phyloP scores from a whole-genome alignment of 805 yeast species.

The Myxozyma neotropica region DNA sequence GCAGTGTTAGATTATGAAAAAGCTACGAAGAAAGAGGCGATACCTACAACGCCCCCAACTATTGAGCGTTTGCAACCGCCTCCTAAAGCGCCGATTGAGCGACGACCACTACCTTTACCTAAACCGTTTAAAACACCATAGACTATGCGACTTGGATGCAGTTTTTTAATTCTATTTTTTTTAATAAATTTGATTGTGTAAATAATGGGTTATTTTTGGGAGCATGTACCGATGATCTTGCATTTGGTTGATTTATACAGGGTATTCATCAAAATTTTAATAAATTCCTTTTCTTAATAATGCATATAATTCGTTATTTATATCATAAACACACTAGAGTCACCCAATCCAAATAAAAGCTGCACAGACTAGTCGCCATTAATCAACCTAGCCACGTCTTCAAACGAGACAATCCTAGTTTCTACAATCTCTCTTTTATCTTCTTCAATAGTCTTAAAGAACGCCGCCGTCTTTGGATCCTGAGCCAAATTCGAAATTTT shows the following conservation, averaged over 20 bases:
- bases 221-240: too few relatives aligned
- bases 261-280: not conserved
- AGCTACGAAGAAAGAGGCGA: not conserved
- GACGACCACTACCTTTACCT: constrained; percentile 5
- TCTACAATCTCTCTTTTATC: constrained; percentile 38
- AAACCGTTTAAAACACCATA: not conserved
- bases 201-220: too few relatives aligned
- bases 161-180: not conserved
- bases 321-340: not conserved
- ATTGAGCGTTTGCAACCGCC: not conserved
- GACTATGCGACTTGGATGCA: too few relatives aligned
- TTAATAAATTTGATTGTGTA: too few relatives aligned
- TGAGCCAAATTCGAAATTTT: constrained; percentile 44
- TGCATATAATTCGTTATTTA: not conserved
- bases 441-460: constrained; percentile 64
- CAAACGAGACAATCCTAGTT: constrained; percentile 17
- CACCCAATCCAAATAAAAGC: not conserved
- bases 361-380: constrained; percentile 9
- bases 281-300: not conserved
- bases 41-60: too few relatives aligned
- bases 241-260: not conserved
- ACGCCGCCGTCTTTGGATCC: constrained; percentile 63
- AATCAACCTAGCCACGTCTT: constrained; percentile 16
- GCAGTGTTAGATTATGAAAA: constrained; percentile 8
- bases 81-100: not conserved